Base-by-base conservation (phyloP, 345 rosid genomes). In the Schrenkiella parvula region DNA sequence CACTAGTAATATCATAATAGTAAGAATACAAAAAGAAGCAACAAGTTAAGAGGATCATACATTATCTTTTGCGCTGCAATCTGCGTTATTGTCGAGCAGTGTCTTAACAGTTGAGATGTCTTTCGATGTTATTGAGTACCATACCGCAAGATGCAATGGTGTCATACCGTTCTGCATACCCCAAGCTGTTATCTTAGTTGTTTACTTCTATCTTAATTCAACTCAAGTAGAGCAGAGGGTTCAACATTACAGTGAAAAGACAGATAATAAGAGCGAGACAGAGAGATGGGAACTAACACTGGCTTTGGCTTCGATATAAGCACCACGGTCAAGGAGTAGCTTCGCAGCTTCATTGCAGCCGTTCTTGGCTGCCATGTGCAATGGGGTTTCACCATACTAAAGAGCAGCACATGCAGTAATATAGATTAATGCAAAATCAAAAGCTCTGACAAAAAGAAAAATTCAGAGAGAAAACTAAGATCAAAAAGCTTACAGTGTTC, bases 131-230 rank as follows among this genome's bases (percentile, higher is more conserved):
- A 90, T 86, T 0, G 99, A 95, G 83, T 86, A 52, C 98, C 99
- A 95, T 50, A 95, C 98, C 31, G 99, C 96, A 70, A 95, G 89
- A 64, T 95, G 99, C 77, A 95, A 82, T 11, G 99, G 97, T 19
- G 98, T 92, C 97, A 95, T 95, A 75, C 99, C 99, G 62, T 95
- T 95, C 99, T 95, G 82, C 83, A 81, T 19, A n/a, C n/a, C n/a
- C n/a, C n/a, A n/a, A n/a, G n/a, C n/a, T n/a, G n/a, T n/a, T n/a
- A n/a, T n/a, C n/a, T n/a, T n/a, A n/a, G n/a, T n/a, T n/a, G n/a
- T n/a, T n/a, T n/a, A n/a, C n/a, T n/a, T n/a, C n/a, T n/a, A n/a
- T n/a, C n/a, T n/a, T n/a, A n/a, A n/a, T n/a, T n/a, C n/a, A n/a
- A n/a, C n/a, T n/a, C n/a, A n/a, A n/a, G n/a, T n/a, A 69, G 12